Evolutionary conservation across 768 basidiomycete species (phyloP), one percentile per base, ranked within the genome.

Genomic region (Boletus sensibilis): DNA sequence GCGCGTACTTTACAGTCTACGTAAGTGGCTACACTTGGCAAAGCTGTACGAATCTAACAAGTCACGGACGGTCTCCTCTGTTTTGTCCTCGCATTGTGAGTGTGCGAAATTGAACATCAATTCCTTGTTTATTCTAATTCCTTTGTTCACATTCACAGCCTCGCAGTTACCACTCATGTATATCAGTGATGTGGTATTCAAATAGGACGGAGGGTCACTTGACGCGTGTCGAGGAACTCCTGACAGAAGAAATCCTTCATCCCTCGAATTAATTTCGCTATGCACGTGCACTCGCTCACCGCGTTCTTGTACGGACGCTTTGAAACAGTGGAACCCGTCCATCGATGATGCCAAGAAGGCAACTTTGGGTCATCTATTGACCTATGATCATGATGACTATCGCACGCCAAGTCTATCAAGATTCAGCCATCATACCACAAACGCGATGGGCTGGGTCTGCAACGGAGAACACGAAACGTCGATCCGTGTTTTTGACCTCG

Each of bases 401-500:
- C 18, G 9, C 23, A 29, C 20, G 3, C 20, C 35, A 35, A 51
- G 54, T 56, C 57, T 14, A 40, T 58, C 12, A 29, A 45, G 14
- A n/a, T 16, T 14, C 37, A n/a, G 16, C 23, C 31, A 31, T 50
- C 49, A 1, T 34, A 49, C 49, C 10, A 47, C 53, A 16, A 25
- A 14, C 13, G 47, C 53, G 20, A 40, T 20, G 20, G 20, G 20
- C 20, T 3, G 11, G 20, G 13, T 33, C 18, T 5, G 18, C 21
- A 35, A 43, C 3, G 31, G 6, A 9, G 44, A 51, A 4, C 12
- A 50, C 11, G 45, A 48, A 13, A 9, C 13, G 1, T 53, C 14
- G 18, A 25, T 51, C 10, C 21, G 23, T 16, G 33, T n/a, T 11
- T 59, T 49, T 27, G 60, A 59, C 37, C 58, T 55, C 25, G 48